Conservation (phyloP, 495 filamentous ascomycete genomes). For the Tuber indicum region DNA sequence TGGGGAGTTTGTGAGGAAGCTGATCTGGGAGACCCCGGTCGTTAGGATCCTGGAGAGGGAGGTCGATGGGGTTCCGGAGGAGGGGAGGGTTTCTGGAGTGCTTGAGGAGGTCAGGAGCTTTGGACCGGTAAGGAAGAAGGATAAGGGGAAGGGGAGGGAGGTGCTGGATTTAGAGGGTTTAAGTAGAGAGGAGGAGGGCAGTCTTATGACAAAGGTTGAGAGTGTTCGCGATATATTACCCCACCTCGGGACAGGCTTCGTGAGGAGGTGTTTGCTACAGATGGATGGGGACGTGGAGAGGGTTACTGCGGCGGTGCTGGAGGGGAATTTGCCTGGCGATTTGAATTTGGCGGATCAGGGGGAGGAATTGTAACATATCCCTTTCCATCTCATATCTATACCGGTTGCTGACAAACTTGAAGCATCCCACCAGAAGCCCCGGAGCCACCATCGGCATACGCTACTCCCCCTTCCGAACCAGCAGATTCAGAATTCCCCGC, state of each 20-base stretch:
- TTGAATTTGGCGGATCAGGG: conserved; percentile 49
- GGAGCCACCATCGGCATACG: conserved; percentile 44
- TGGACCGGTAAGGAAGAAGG: conserved; percentile 24
- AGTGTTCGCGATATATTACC: conserved; percentile 93
- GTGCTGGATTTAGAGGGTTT: conserved; percentile 46
- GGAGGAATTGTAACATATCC: conserved; percentile 49
- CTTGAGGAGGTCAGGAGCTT: conserved; percentile 25
- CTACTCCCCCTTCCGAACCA: conserved; percentile 27
- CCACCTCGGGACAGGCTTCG: conserved; percentile 74
- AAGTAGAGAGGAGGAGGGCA: conserved; percentile 58
- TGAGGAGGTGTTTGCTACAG: conserved; percentile 69
- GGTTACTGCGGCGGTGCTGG: conserved; percentile 75
- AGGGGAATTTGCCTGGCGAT: conserved; percentile 64
- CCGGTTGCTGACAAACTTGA: conserved; percentile 44
- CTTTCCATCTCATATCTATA: not conserved
- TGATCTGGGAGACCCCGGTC: conserved; percentile 23
- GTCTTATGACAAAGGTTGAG: conserved; percentile 73
- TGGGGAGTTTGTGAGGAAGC: conserved; percentile 13
- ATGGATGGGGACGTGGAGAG: conserved; percentile 71
- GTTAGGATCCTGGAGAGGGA: conserved; percentile 16
- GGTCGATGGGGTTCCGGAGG: conserved; percentile 20
- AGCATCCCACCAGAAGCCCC: conserved; percentile 42
- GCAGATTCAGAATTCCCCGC: conserved; percentile 7
- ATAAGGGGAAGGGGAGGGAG: conserved; percentile 65
- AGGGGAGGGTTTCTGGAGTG: conserved; percentile 17